A percentile compares a stretch with the other conserved stretches of the same genome.
Conservation (phyloP, 2,329 filamentous ascomycete genomes). For the Neofusicoccum parvum region DNA sequence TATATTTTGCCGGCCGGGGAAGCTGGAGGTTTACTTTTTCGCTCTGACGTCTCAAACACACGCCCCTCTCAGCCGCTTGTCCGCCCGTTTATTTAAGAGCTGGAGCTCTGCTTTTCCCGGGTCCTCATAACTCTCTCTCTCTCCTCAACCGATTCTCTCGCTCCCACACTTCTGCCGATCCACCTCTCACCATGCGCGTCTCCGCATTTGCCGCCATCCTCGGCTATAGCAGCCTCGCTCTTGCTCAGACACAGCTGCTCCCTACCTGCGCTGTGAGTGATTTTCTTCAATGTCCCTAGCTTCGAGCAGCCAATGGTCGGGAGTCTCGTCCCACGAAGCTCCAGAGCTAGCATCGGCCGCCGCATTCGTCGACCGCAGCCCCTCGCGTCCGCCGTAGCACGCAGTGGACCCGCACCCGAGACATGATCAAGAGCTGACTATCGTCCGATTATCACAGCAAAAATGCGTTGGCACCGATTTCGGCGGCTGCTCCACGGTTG, state of each 20-base stretch:
- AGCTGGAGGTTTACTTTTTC: neutral
- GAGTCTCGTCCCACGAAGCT: neutral
- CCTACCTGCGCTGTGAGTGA: slow-evolving; percentile 34
- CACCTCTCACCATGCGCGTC: slow-evolving; percentile 29
- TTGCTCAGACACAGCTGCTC: slow-evolving; percentile 29
- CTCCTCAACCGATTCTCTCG: neutral
- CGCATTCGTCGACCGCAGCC: neutral
- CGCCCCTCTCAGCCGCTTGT: neutral
- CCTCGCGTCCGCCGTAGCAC: neutral
- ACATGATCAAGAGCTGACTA: slow-evolving; percentile 11
- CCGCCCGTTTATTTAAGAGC: slow-evolving; percentile 2
- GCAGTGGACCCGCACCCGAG: neutral
- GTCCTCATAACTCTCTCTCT: neutral
- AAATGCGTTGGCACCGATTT: slow-evolving; percentile 41
- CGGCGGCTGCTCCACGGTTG: slow-evolving; percentile 40
- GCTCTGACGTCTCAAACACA: neutral
- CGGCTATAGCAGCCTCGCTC: slow-evolving; percentile 28
- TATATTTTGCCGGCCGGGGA: slow-evolving; percentile 3
- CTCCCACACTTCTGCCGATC: neutral
- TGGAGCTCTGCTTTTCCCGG: neutral
- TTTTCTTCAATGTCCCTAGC: neutral
- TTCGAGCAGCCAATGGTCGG: neutral
- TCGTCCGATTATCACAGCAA: slow-evolving; percentile 25
- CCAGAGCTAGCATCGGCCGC: neutral
- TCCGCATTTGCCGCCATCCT: slow-evolving; percentile 26